phyloP scores from a whole-genome alignment of 1,284 basidiomycete genomes.

The Tetrapyrgos nigripes region DNA sequence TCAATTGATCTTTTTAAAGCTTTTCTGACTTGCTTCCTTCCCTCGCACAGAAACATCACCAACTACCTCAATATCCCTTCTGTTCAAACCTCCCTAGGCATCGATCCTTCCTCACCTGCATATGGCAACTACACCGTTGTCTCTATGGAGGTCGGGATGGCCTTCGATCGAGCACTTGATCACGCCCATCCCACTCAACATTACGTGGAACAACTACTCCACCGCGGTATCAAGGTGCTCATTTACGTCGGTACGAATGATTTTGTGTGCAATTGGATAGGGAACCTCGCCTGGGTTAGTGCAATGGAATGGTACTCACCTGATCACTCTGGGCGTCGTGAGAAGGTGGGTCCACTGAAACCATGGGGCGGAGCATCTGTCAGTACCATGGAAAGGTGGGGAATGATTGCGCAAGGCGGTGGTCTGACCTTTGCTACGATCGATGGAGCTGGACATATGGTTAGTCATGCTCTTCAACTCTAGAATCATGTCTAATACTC shows the following conservation, averaged over 20 bases:
- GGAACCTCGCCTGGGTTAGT: constrained; percentile 69
- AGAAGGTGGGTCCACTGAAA: constrained; percentile 52
- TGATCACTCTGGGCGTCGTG: constrained; percentile 50
- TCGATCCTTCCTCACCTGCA: constrained; percentile 50
- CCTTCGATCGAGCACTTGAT: constrained; percentile 50
- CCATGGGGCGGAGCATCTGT: constrained; percentile 44
- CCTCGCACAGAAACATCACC: constrained; percentile 45
- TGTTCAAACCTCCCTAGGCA: constrained; percentile 62
- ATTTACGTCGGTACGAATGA: constrained; percentile 78
- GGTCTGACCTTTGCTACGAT: constrained; percentile 7
- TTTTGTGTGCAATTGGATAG: constrained; percentile 80
- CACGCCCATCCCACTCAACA: constrained; percentile 47
- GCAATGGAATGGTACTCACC: constrained; percentile 67
- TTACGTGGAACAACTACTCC: constrained; percentile 75
- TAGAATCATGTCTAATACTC: too few relatives aligned
- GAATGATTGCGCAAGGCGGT: constrained; percentile 45
- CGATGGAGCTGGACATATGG: constrained; percentile 10
- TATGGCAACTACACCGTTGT: constrained; percentile 56
- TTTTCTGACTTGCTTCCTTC: neutral
- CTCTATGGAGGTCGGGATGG: constrained; percentile 44
- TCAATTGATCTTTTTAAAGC: neutral
- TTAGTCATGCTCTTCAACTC: neutral
- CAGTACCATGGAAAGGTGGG: constrained; percentile 48
- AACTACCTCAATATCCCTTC: constrained; percentile 61
- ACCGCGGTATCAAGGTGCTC: constrained; percentile 74